Percentiles rank a stretch among this genome's conserved stretches.
phyloP scores from a whole-genome alignment of 2,329 filamentous ascomycete species.

The Penicillium sp. region DNA sequence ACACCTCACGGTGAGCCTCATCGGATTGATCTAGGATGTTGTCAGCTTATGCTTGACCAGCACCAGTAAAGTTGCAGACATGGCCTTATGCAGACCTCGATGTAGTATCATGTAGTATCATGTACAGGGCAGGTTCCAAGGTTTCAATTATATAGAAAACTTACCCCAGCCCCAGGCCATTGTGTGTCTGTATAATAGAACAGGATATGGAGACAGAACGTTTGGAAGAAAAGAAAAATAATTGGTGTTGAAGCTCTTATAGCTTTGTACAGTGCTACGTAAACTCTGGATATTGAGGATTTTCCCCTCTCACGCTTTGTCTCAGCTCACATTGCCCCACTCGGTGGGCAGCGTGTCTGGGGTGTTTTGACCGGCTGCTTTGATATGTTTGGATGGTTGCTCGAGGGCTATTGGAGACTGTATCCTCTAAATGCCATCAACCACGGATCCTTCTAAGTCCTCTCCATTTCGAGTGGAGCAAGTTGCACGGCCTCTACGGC shows the following conservation, averaged over 20 bases:
- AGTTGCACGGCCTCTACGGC: slow-evolving; percentile 7
- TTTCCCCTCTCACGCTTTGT: slow-evolving; percentile 9
- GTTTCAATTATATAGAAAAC: too few relatives aligned
- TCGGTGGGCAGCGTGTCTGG: slow-evolving; percentile 13
- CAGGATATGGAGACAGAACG: not conserved
- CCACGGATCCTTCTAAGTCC: slow-evolving; percentile 10
- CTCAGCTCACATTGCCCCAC: slow-evolving; percentile 17
- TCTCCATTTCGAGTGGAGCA: slow-evolving; percentile 10
- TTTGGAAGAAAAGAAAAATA: too few relatives aligned
- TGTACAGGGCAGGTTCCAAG: too few relatives aligned
- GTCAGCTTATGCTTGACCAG: slow-evolving; percentile 4
- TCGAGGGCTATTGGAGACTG: too few relatives aligned
- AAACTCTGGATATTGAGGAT: slow-evolving; percentile 1
- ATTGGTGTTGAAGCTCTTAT: too few relatives aligned
- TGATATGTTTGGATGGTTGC: too few relatives aligned
- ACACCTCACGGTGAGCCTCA: slow-evolving; percentile 51
- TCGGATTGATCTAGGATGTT: slow-evolving; percentile 45
- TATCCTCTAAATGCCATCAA: slow-evolving; percentile 4
- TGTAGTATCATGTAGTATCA: too few relatives aligned
- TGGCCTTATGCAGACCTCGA: slow-evolving; percentile 1
- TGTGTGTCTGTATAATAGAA: slow-evolving; percentile 15
- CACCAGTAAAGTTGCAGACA: not conserved
- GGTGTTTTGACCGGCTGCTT: too few relatives aligned
- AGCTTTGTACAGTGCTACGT: not conserved
- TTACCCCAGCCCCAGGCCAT: slow-evolving; percentile 37